Percentiles rank a stretch among this genome's conserved stretches.
Evolutionary conservation across 2,329 filamentous ascomycete genomes (phyloP).

Genomic region (Paraphoma sp.): DNA sequence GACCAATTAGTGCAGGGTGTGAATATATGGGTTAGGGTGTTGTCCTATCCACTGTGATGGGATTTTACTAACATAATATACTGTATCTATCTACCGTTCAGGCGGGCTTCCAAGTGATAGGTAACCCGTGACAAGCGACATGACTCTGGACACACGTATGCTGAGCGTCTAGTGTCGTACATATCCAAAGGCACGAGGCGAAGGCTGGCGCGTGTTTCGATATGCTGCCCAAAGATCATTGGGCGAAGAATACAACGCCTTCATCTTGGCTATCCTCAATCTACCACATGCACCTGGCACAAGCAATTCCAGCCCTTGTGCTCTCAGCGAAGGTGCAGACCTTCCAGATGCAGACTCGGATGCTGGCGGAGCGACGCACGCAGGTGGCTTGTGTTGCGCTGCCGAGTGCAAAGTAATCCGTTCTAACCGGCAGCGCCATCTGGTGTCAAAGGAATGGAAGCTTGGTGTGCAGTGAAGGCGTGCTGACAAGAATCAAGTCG

Average conservation of each 20-base stretch:
- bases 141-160: background rate
- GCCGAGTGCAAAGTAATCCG: background rate
- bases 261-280: too few species aligned
- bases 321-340: background rate
- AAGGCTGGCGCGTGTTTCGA: too few species aligned
- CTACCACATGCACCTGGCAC: background rate
- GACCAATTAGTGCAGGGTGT: too few species aligned
- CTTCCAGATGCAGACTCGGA: background rate
- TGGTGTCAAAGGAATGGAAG: background rate
- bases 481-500: background rate
- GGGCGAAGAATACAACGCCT: too few species aligned
- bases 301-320: background rate
- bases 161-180: background rate
- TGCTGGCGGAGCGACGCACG: background rate
- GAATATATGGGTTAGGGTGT: too few species aligned
- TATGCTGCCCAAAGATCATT: too few species aligned
- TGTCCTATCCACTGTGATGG: background rate
- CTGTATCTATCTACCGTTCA: too few species aligned
- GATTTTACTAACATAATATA: background rate
- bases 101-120: background rate
- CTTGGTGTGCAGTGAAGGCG: background rate
- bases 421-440: background rate
- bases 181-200: too few species aligned
- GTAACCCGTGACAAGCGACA: background rate
- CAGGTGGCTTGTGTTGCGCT: background rate